Base-by-base conservation (phyloP, 148 eudicot species). In the Polygonum aviculare region DNA sequence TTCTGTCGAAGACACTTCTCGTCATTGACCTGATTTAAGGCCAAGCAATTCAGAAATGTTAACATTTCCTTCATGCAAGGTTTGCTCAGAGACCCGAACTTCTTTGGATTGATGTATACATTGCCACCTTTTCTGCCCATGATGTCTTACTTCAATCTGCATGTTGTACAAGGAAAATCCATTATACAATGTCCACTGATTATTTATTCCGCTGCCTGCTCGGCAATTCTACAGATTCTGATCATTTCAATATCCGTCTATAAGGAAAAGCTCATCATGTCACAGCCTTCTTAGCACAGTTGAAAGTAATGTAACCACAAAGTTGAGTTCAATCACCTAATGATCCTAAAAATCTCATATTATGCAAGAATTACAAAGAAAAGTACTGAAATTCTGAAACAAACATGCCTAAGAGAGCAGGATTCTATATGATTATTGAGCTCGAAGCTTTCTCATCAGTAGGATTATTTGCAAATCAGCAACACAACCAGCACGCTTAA, bases 21-120 rank as follows among this genome's bases (percentile, higher is more conserved):
- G 74, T 91, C 95, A 40, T 82, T 85, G 90, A 85, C 85, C 12
- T 96, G 86, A 82, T 84, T 85, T 26, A 90, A 82, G 78, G 88
- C 81, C 87, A 91, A 78, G 78, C 98, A 96, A 82, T 82, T 90
- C 22, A 96, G 91, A 76, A 91, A 91, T 12, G 90, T 44, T 26
- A 91, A 72, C 93, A 86, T 93, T 81, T 96, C 98, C 81, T 90
- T 96, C 93, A 86, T 82, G 80, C 98, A 92, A 62, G 98, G 97
- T 82, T 88, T 90, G 33, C 75, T 72, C 49, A 92, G 82, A 40
- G 88, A 76, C 48, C 92, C 97, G 76, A 92, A 89, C 50, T 86
- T 87, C 88, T 92, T 92, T 39, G 97, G 87, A 72, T 89, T 88
- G 67, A 94, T 90, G 75, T 76, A 78, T 39, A 91, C 57, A 5